Evolutionary conservation across 495 filamentous ascomycete species (phyloP).

Genomic region (Penicillium arizonense): DNA sequence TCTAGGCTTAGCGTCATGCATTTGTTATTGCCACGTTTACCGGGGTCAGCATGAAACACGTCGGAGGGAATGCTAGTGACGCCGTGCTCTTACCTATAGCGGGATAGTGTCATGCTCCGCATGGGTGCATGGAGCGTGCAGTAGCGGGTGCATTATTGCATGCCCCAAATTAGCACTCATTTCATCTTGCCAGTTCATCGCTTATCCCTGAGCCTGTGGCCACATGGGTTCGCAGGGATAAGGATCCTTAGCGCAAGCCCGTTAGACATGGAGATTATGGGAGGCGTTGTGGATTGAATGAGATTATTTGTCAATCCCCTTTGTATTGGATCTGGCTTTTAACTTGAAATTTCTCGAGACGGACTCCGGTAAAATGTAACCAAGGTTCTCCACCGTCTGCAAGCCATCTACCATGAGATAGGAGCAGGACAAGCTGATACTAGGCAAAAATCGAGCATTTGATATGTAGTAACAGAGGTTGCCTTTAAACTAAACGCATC

Average conservation of each 20-base stretch:
- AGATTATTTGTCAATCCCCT: too few relatives aligned
- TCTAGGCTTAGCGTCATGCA: background rate
- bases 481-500: too few relatives aligned
- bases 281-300: background rate
- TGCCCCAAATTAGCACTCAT: conserved; percentile 6
- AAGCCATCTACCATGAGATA: too few relatives aligned
- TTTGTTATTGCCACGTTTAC: background rate
- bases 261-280: background rate
- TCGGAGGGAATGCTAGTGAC: background rate
- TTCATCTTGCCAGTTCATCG: background rate
- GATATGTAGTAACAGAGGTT: too few relatives aligned
- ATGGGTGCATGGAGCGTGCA: conserved; percentile 1
- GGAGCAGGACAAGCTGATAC: too few relatives aligned
- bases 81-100: background rate
- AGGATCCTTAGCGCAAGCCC: background rate
- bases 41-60: conserved; percentile 2
- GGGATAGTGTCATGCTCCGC: background rate
- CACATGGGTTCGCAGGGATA: conserved; percentile 4
- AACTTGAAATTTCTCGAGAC: too few relatives aligned
- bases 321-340: background rate
- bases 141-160: conserved; percentile 1
- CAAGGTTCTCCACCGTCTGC: too few relatives aligned
- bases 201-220: background rate
- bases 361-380: too few relatives aligned
- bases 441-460: too few relatives aligned